Evolutionary conservation across 1,284 basidiomycete species (phyloP).

Genomic region (Leccinum angustisporum): DNA sequence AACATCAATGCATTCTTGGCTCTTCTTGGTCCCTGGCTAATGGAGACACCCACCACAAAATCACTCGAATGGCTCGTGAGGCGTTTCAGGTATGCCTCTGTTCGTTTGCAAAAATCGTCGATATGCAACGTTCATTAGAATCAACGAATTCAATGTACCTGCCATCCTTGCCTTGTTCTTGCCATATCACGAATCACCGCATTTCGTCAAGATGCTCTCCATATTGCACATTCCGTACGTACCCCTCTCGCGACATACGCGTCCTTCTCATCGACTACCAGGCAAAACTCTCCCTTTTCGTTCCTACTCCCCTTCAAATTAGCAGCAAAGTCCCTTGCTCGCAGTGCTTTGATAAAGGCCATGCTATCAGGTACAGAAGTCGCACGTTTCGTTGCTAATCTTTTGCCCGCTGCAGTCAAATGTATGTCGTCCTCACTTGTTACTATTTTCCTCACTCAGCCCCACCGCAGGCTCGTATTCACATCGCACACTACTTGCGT

Average conservation of each 20-base stretch:
- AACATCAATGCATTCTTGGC: slow-evolving; percentile 67
- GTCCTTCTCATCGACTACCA: slow-evolving; percentile 20
- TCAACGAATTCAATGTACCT: slow-evolving; percentile 91
- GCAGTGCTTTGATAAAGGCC: slow-evolving; percentile 63
- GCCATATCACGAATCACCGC: slow-evolving; percentile 93
- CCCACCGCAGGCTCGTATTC: slow-evolving; percentile 29
- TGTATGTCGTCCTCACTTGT: slow-evolving; percentile 30
- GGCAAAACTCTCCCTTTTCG: slow-evolving; percentile 53
- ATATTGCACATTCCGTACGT: slow-evolving; percentile 78
- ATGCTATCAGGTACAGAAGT: slow-evolving; percentile 75
- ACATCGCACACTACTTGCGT: slow-evolving; percentile 79
- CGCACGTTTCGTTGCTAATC: slow-evolving; percentile 65
- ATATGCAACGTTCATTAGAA: slow-evolving; percentile 44
- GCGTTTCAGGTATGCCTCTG: slow-evolving; percentile 73
- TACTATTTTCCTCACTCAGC: slow-evolving; percentile 6
- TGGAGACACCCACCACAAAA: slow-evolving; percentile 82
- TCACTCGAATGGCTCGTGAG: slow-evolving; percentile 96
- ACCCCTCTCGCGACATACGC: neutral
- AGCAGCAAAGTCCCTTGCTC: slow-evolving; percentile 69
- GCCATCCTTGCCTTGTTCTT: slow-evolving; percentile 82
- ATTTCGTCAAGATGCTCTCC: slow-evolving; percentile 91
- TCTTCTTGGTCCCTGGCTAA: slow-evolving; percentile 76
- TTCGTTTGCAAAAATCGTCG: neutral
- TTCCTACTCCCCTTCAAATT: slow-evolving; percentile 79
- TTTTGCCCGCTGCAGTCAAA: slow-evolving; percentile 64